phyloP scores from a whole-genome alignment of 371 early-diverging fungal genomes.

The Dinochytrium kinnereticum region DNA sequence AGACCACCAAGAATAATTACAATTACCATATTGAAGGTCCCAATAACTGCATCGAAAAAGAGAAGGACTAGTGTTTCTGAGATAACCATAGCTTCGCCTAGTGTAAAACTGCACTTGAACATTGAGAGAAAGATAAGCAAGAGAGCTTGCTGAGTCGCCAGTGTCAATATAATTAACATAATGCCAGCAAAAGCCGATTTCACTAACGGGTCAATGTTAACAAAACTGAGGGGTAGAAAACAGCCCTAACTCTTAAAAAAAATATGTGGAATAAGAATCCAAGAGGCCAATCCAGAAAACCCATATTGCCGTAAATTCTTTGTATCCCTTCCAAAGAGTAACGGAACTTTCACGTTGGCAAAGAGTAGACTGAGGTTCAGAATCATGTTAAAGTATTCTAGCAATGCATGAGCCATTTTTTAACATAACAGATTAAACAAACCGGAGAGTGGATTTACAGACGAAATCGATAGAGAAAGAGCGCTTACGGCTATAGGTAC shows the following conservation, averaged over 20 bases:
- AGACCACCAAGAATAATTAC: too few relatives aligned
- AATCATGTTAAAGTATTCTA: conserved; percentile 18
- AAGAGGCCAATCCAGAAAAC: conserved; percentile 1
- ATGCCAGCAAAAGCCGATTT: not conserved
- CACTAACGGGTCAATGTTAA: not conserved
- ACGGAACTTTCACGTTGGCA: conserved; percentile 11
- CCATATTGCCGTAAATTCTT: not conserved
- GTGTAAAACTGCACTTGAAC: conserved; percentile 55
- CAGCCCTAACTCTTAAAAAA: not conserved
- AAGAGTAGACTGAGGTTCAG: conserved; percentile 17
- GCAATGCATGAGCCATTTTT: not conserved
- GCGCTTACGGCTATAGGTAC: conserved; percentile 17
- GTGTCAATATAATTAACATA: conserved; percentile 1
- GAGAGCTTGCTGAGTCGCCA: not conserved
- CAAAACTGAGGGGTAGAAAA: not conserved
- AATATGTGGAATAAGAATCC: not conserved
- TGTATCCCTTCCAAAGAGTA: not conserved
- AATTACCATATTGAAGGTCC: conserved; percentile 34
- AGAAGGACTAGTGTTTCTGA: conserved; percentile 64
- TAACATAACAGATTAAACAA: not conserved
- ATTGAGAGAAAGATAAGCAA: not conserved
- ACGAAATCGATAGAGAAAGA: conserved; percentile 3
- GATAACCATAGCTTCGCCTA: conserved; percentile 72
- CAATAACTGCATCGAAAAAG: conserved; percentile 34
- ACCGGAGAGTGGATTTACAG: not conserved